These are phyloP conservation scores for Narthecium ossifragum DNA, from an alignment of 106 monocot genomes.

Conservation along the genomic window DNA sequence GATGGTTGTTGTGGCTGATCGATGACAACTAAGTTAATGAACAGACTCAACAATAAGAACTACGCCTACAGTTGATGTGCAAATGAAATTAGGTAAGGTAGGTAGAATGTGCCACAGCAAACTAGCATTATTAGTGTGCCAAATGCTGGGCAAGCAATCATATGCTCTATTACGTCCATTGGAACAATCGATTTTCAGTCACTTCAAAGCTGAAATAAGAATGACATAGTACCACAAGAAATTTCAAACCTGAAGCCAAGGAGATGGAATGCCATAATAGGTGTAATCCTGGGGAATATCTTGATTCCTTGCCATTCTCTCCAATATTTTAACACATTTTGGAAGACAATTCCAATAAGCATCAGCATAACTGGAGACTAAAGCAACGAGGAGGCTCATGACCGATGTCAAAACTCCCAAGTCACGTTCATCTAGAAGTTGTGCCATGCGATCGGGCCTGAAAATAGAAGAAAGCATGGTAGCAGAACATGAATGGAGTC, in stretches of 20 bases:
- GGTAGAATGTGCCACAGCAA: no score
- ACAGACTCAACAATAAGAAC: no score
- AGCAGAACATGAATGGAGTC: constrained; percentile 2
- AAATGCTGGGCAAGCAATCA: no score
- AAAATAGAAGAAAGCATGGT: constrained; percentile 9
- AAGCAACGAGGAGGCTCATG: constrained; percentile 96
- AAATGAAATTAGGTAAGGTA: no score
- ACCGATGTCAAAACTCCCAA: constrained; percentile 92
- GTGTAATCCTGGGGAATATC: constrained; percentile 98
- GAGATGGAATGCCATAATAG: constrained; percentile 98
- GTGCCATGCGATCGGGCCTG: constrained; percentile 97
- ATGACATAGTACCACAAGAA: background rate
- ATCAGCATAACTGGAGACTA: constrained; percentile 83
- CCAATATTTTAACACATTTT: constrained; percentile 92
- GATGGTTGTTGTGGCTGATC: no score
- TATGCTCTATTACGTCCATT: no score
- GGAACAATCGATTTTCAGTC: no score
- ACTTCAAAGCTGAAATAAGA: no score
- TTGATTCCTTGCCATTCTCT: constrained; percentile 81
- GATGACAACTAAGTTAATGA: no score
- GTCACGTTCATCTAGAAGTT: constrained; percentile 98
- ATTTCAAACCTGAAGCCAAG: constrained; percentile 90
- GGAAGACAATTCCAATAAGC: constrained; percentile 99
- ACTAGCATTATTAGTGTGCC: no score
- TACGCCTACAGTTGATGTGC: no score